Evolutionary conservation across 257 asterid species (phyloP).

Genomic region (Prunella vulgaris): DNA sequence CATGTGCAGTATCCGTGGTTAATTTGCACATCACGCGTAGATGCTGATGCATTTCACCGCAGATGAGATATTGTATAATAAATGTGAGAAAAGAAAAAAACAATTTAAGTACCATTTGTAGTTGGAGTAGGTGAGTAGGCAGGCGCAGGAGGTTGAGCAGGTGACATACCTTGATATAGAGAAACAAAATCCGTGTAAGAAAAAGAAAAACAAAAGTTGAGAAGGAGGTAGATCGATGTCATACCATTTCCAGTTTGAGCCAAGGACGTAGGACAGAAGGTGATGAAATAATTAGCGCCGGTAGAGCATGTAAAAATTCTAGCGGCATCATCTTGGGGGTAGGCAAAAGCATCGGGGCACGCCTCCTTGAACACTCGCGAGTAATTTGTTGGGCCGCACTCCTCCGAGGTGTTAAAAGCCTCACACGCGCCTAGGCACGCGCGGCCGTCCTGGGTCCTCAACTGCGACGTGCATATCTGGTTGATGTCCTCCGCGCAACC

Average conservation of each 20-base stretch:
- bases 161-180: neutral
- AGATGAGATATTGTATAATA: neutral
- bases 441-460: slow-evolving; percentile 36
- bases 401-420: neutral
- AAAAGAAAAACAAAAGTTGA: neutral
- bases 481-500: slow-evolving; percentile 55
- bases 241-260: neutral
- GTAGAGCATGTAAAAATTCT: slow-evolving; percentile 31
- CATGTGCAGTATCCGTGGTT: too few species aligned
- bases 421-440: neutral
- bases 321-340: slow-evolving; percentile 34
- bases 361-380: slow-evolving; percentile 47
- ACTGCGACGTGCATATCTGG: slow-evolving; percentile 47
- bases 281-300: slow-evolving; percentile 40
- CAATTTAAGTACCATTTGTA: neutral
- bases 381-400: slow-evolving; percentile 25
- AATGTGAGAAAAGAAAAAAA: neutral
- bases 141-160: neutral
- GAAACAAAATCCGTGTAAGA: neutral
- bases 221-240: neutral
- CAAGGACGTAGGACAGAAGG: slow-evolving; percentile 41
- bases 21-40: neutral
- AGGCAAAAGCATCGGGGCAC: slow-evolving; percentile 52
- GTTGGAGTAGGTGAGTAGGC: neutral
- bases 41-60: too few species aligned